phyloP scores from a whole-genome alignment of 768 basidiomycete genomes.

The Phlebiopsis gigantea region DNA sequence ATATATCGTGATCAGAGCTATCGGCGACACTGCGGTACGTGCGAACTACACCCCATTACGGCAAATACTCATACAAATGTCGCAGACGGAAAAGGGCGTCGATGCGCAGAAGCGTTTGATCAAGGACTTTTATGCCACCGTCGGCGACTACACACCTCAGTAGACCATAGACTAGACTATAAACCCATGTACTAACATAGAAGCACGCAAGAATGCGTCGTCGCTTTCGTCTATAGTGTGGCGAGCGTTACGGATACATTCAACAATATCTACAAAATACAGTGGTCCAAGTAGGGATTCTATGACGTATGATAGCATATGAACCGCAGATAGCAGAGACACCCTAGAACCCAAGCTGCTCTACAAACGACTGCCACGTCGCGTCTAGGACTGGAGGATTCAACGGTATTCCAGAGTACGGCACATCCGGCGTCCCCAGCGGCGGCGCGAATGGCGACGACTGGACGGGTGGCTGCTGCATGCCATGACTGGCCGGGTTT shows the following conservation, averaged over 20 bases:
- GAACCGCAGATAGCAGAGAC: neutral
- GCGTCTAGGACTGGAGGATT: constrained; percentile 43
- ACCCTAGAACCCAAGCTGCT: constrained; percentile 51
- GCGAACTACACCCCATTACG: neutral
- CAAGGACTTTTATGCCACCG: constrained; percentile 80
- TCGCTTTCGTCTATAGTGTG: too few relatives aligned
- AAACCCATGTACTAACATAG: neutral
- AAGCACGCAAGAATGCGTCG: neutral
- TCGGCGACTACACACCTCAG: constrained; percentile 59
- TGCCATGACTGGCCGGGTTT: neutral
- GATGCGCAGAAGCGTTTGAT: constrained; percentile 79
- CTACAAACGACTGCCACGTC: constrained; percentile 63
- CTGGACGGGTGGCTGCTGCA: neutral
- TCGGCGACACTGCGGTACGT: constrained; percentile 52
- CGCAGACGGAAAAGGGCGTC: constrained; percentile 51
- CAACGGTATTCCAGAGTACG: constrained; percentile 5
- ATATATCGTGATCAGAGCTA: constrained; percentile 70
- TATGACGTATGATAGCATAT: neutral
- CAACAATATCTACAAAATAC: neutral
- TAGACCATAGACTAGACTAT: neutral
- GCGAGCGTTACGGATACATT: too few relatives aligned
- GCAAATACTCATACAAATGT: neutral
- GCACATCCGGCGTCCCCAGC: neutral
- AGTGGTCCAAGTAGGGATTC: neutral
- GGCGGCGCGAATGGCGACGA: neutral